Base-by-base conservation (phyloP, 345 rosid species). In the Populus pruinosa region DNA sequence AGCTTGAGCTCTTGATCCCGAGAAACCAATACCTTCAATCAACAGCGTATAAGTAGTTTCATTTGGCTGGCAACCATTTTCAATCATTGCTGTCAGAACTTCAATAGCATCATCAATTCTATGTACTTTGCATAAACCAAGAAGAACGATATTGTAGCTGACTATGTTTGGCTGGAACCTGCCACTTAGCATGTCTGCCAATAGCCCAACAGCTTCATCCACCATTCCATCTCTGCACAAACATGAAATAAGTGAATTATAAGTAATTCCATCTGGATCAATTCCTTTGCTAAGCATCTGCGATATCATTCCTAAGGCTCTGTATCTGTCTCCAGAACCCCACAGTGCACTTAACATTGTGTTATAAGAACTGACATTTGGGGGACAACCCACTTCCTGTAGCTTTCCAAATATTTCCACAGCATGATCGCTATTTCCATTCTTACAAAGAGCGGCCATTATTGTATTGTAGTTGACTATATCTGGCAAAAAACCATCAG, bases 171-270 rank as follows among this genome's bases (percentile, higher is more conserved):
- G 92, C 73, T 31, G 83, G 74, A 87, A 83, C 82, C 85, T 86
- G 7, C 89, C 81, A 36, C 78, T 83, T n/a, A 86, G 89, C 97
- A 92, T 91, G 83, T 92, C 96, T 25, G 86, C 83, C 66, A 92
- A 83, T 76, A 94, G 41, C 73, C 82, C 91, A 4, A 89, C 83
- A 18, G 92, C 96, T 82, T 94, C 94, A 71, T 87, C 87, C 33
- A 89, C 94, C 94, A 91, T 85, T 36, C 96, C 97, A 67, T 94
- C 98, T 81, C 96, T 86, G 80, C 98, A 92, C 77, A 92, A 74
- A 77, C 98, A 90, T 0, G 97, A 92, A 67, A 94, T 86, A 49
- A 94, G 88, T 3, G 97, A 87, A 83, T 92, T 91, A 71, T 91
- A 92, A 14, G 97, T 94, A 66, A 92, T 90, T 77, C 85, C 90